Evolutionary conservation across 495 filamentous ascomycete genomes (phyloP).

Genomic region (Aspergillus saccharolyticus): DNA sequence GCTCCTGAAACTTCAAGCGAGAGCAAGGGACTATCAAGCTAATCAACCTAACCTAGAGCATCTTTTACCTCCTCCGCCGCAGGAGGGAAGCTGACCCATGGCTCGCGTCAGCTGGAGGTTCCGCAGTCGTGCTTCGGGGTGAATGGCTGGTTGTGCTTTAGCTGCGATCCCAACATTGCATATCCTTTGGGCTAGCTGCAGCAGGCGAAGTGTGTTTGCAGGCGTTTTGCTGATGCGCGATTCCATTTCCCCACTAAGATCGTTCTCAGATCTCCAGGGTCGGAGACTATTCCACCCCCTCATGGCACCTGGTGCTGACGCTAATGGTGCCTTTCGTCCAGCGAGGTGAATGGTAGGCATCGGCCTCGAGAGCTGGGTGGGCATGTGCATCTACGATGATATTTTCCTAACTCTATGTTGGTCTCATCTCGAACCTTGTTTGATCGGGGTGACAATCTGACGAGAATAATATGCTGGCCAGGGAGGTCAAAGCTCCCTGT

Average conservation of each 20-base stretch:
- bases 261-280: conserved; percentile 22
- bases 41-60: background rate
- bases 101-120: conserved; percentile 14
- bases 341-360: background rate
- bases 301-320: background rate
- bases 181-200: conserved; percentile 14
- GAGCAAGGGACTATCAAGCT: background rate
- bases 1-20: background rate
- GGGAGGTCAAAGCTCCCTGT: background rate
- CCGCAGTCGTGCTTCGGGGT: conserved; percentile 14
- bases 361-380: background rate
- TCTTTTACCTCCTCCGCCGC: background rate
- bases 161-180: conserved; percentile 20
- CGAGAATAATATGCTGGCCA: background rate
- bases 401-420: background rate
- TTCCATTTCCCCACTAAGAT: conserved; percentile 20
- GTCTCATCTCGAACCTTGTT: background rate
- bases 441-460: background rate
- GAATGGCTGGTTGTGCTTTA: conserved; percentile 17
- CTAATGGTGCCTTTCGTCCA: background rate
- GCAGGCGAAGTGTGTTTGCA: conserved; percentile 6
- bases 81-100: conserved; percentile 17
- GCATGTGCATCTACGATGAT: background rate
- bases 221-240: conserved; percentile 19
- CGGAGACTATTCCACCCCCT: conserved; percentile 4